Conservation (phyloP, 192 early-diverging fungal species). For the Powellomyces hirtus region DNA sequence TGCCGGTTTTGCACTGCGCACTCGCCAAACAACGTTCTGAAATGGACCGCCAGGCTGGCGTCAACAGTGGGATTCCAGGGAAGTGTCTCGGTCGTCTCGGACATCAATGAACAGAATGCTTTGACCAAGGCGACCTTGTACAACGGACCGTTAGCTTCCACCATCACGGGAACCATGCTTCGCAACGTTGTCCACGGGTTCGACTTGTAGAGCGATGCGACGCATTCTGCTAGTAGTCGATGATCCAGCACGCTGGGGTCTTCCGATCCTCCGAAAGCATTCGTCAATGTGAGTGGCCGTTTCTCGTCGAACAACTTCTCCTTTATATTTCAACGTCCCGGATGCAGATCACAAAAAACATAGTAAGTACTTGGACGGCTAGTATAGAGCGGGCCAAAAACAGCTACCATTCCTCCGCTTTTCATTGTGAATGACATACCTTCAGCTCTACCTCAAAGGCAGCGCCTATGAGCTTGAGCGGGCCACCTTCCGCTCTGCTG, state of each 20-base stretch:
- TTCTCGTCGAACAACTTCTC: constrained; percentile 59
- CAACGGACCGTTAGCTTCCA: constrained; percentile 66
- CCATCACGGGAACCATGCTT: constrained; percentile 66
- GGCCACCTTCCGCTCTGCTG: constrained; percentile 57
- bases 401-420: too few relatives aligned
- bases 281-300: constrained; percentile 3
- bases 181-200: constrained; percentile 74
- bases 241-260: constrained; percentile 59
- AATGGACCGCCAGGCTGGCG: constrained; percentile 55
- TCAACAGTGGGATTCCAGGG: constrained; percentile 72
- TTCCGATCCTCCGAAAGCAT: neutral
- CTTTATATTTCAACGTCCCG: constrained; percentile 15
- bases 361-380: neutral
- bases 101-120: constrained; percentile 69
- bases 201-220: constrained; percentile 75
- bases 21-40: constrained; percentile 61
- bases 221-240: constrained; percentile 68
- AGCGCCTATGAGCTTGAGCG: constrained; percentile 62
- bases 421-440: constrained; percentile 27
- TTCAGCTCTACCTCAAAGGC: constrained; percentile 77
- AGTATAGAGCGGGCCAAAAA: too few relatives aligned
- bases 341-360: neutral
- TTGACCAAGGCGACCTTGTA: constrained; percentile 81
- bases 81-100: constrained; percentile 40
- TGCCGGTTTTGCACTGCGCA: constrained; percentile 4